Conservation (phyloP, 2,329 filamentous ascomycete genomes). For the Nakataea oryzae region DNA sequence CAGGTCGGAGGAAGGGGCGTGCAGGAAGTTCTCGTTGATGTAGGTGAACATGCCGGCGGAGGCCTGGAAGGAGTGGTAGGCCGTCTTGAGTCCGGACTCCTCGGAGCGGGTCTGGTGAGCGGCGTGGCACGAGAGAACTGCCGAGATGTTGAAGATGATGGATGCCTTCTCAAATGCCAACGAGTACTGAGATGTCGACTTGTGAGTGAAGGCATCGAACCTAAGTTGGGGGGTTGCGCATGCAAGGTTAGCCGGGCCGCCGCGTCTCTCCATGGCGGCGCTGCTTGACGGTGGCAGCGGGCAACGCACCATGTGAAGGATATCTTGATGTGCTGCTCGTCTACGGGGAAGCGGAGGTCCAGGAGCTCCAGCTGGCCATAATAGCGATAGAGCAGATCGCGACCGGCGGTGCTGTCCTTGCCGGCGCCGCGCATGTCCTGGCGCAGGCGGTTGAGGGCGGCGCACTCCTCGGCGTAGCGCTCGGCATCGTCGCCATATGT, state of each 20-base stretch:
- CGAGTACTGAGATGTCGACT: slow-evolving; percentile 92
- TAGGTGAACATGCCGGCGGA: slow-evolving; percentile 99
- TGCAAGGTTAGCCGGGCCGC: not conserved
- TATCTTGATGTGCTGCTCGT: slow-evolving; percentile 98
- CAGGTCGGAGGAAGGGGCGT: slow-evolving; percentile 91
- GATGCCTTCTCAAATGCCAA: slow-evolving; percentile 97
- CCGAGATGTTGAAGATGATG: slow-evolving; percentile 98
- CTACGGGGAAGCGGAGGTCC: slow-evolving; percentile 89
- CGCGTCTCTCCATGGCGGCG: not conserved
- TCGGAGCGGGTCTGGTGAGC: slow-evolving; percentile 86
- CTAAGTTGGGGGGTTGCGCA: slow-evolving; percentile 33
- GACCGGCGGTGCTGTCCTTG: slow-evolving; percentile 87
- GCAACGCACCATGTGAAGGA: slow-evolving; percentile 80
- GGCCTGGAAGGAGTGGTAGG: slow-evolving; percentile 96
- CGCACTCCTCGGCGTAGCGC: slow-evolving; percentile 90
- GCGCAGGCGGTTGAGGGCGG: slow-evolving; percentile 82
- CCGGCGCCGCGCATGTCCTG: slow-evolving; percentile 98
- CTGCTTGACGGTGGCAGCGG: not conserved
- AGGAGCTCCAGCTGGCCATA: slow-evolving; percentile 94
- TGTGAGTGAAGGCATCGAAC: slow-evolving; percentile 99
- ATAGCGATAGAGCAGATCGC: slow-evolving; percentile 91
- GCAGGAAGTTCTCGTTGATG: slow-evolving; percentile 98
- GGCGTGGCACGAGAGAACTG: slow-evolving; percentile 91
- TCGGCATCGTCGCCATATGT: slow-evolving; percentile 96
- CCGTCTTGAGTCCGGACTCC: slow-evolving; percentile 86